Evolutionary conservation across 2,329 filamentous ascomycete genomes (phyloP), one percentile per base, ranked within the genome.

Genomic region (Botryotinia calthae): DNA sequence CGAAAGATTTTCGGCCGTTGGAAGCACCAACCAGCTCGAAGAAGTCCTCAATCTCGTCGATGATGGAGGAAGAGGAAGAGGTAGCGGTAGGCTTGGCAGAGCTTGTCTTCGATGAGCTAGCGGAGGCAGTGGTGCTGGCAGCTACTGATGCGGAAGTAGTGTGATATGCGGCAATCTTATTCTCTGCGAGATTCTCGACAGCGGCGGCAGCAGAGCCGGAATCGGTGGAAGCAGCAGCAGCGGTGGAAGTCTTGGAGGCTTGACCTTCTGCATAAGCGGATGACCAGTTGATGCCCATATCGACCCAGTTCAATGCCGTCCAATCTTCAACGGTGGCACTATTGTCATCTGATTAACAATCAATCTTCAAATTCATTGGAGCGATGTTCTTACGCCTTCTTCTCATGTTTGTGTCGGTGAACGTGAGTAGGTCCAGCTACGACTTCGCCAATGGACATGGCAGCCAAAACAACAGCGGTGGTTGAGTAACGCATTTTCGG

Each of bases 401-500:
- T 80, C 69, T 78, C 72, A 68, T 81, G 79, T 59, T 75, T 76
- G 70, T 80, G 79, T 31, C 76, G 66, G 71, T 80, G 79, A 46
- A 69, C 73, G 73, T 80, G 78, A 51, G 78, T 74, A 74, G 79
- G 79, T 54, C 78, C 76, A 74, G 79, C 79, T 72, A 81, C 70
- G 71, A 74, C 77, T 72, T 79, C 79, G 70, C 76, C 74, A 72
- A 80, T 72, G 72, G 61, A 74, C 74, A 80, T 69, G 74, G 78
- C 79, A 65, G 77, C 78, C 75, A 81, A 40, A 63, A 80, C 61
- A 68, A 79, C 69, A 12, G 75, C 76, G 73, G 77, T 73, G 72
- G 78, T 76, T 71, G 78, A 76, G 75, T 76, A 78, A 78, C 76
- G 78, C 79, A 80, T 80, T 71, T 76, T 80, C 64, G 71, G 70